These are phyloP conservation scores for Xylariales sp. DNA, from an alignment of 2,329 filamentous ascomycete genomes.

Conservation along the genomic window DNA sequence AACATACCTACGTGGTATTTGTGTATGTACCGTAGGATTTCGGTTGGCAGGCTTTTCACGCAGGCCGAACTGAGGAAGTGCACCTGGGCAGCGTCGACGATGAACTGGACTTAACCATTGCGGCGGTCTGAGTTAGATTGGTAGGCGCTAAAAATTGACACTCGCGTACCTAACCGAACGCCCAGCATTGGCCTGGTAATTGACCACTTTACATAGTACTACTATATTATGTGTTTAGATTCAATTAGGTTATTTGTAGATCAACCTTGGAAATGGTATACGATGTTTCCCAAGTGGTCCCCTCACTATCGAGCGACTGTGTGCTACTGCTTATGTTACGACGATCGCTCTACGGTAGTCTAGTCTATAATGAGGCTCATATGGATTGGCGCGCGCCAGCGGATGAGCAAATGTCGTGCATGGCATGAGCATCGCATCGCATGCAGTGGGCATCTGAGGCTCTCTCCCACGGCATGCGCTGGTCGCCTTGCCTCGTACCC, in stretches of 20 bases:
- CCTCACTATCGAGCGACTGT: neutral
- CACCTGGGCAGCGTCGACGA: neutral
- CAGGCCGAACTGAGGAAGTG: constrained; percentile 5
- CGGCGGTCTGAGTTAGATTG: neutral
- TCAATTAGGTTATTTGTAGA: neutral
- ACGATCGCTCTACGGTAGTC: constrained; percentile 10
- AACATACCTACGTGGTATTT: neutral
- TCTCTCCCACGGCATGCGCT: constrained; percentile 44
- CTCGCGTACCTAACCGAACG: neutral
- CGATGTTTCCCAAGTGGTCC: neutral
- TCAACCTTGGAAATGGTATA: neutral
- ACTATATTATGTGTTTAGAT: no score
- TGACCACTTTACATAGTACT: neutral
- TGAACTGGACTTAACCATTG: neutral
- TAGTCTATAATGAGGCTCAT: constrained; percentile 34
- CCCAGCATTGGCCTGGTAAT: neutral
- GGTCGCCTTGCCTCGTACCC: constrained; percentile 46
- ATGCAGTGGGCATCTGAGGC: constrained; percentile 49
- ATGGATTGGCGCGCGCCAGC: constrained; percentile 35
- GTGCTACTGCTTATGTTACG: neutral
- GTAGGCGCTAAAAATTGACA: neutral
- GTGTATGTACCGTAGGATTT: constrained; percentile 15
- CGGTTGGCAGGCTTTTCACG: constrained; percentile 12
- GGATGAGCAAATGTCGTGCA: constrained; percentile 48
- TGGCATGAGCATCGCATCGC: constrained; percentile 48